Base-by-base conservation (phyloP, 2,329 filamentous ascomycete genomes). In the Alternaria conjuncta region DNA sequence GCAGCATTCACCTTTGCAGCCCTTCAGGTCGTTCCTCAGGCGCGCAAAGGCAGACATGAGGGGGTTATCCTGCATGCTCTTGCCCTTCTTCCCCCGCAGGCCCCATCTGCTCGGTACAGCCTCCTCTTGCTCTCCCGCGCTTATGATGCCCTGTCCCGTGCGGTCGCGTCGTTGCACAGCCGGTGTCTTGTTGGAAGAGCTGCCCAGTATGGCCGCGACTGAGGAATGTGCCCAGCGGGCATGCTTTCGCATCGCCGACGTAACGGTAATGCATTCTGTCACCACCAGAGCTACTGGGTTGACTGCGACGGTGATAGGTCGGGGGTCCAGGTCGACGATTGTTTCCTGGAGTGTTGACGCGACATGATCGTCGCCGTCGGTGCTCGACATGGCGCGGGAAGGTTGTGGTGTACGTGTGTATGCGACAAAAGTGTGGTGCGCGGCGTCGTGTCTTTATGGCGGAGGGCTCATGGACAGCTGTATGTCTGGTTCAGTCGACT, bases 181-280 rank as follows among this genome's bases (percentile, higher is more conserved):
- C 18, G 76, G 75, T 13, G 76, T 83, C 77, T 78, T 82, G 58
- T 85, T 83, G 57, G 86, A 84, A 36, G 84, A 85, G 68, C 93
- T 93, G 55, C 96, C 96, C 30, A 99, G 86, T 65, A 99, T 99
- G 57, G 95, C 95, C 41, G 96, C 94, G 47, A 99, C 96, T 6
- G 94, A 97, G 12, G 94, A 97, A 79, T 98, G 94, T 51, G 94
- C 93, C 86, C 95, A 98, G 69, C 96, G 92, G 68, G 94, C 92
- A 87, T 97, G 91, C 83, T 99, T 99, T 76, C 97, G 94, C 87
- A 99, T 97, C 65, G 94, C 94, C 66, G 95, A 97, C 13, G 96
- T 98, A 82, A 99, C 95, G 49, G 94, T 95, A 78, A 98, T 98
- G 81, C 96, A 99, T 89, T 99, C 96, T 81, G 95, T 97, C 67